These are phyloP conservation scores for Cadophora sp. DNA, from an alignment of 2,329 filamentous ascomycete species.

Conservation along the genomic window DNA sequence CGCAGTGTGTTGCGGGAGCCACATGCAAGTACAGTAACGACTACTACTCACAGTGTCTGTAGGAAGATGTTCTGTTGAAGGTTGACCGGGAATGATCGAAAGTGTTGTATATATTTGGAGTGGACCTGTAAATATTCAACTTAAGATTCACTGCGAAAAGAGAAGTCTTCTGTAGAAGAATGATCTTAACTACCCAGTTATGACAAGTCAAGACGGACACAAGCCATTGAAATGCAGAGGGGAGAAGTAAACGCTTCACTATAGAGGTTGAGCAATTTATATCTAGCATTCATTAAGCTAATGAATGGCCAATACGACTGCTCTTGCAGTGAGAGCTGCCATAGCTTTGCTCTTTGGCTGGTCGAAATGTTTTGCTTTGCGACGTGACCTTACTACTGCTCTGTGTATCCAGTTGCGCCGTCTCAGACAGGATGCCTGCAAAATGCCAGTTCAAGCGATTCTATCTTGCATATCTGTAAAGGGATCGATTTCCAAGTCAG, in stretches of 20 bases:
- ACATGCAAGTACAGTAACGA: constrained; percentile 20
- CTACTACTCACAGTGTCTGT: constrained; percentile 32
- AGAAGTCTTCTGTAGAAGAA: too few relatives aligned
- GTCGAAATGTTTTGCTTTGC: neutral
- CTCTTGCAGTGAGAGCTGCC: neutral
- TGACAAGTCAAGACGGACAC: too few relatives aligned
- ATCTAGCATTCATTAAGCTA: neutral
- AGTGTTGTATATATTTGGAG: neutral
- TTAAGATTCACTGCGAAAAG: too few relatives aligned
- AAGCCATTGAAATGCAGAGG: neutral
- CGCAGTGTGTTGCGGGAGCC: constrained; percentile 16
- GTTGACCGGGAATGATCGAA: neutral
- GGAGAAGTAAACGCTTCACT: neutral
- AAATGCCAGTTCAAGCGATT: neutral
- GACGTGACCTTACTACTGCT: neutral
- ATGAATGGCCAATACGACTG: neutral
- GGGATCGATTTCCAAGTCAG: neutral
- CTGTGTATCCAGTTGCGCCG: neutral
- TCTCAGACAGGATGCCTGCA: neutral
- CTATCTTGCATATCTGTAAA: neutral
- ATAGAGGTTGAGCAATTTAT: neutral
- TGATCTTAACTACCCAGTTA: too few relatives aligned
- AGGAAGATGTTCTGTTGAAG: neutral
- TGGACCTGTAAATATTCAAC: neutral
- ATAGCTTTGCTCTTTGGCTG: neutral